Percentiles rank a stretch among this genome's conserved stretches.
These are phyloP conservation scores for Obelidium mucronatum DNA, from an alignment of 192 early-diverging fungal species.

Conservation along the genomic window DNA sequence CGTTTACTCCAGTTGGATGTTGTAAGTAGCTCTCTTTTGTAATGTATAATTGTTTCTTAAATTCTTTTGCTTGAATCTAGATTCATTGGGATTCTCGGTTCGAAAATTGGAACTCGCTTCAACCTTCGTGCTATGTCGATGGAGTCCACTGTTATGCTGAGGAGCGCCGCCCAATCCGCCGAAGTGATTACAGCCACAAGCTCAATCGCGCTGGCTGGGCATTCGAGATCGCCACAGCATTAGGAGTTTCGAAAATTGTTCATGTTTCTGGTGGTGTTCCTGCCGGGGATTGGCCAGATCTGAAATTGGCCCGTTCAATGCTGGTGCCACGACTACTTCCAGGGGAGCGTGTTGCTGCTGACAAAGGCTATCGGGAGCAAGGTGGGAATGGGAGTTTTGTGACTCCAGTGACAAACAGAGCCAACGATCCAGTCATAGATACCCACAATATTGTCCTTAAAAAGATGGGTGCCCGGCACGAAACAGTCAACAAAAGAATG, in stretches of 20 bases:
- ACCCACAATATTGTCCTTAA: not conserved
- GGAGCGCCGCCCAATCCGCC: not conserved
- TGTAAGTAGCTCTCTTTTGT: not conserved
- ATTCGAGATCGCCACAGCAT: not conserved
- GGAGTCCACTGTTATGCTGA: not conserved
- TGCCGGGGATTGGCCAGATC: constrained; percentile 1
- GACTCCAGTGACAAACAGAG: not conserved
- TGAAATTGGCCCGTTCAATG: not conserved
- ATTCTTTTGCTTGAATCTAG: not conserved
- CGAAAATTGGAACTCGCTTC: not conserved
- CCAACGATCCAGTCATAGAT: not conserved
- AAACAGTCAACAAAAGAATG: constrained; percentile 16
- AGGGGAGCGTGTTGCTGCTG: not conserved
- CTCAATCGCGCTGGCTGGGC: not conserved
- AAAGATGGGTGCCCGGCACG: constrained; percentile 5
- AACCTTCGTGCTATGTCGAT: constrained; percentile 1
- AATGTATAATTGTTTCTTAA: too few relatives aligned
- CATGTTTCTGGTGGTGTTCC: too few relatives aligned
- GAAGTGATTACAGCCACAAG: not conserved
- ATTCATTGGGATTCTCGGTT: not conserved
- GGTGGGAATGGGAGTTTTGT: not conserved
- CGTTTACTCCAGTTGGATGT: not conserved
- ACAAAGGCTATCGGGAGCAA: constrained; percentile 1
- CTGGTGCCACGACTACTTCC: not conserved
- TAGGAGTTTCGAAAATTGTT: not conserved